A percentile compares a stretch with the other conserved stretches of the same genome.
Evolutionary conservation across 2,329 filamentous ascomycete species (phyloP).

Genomic region (Mycocentrospora acerina): DNA sequence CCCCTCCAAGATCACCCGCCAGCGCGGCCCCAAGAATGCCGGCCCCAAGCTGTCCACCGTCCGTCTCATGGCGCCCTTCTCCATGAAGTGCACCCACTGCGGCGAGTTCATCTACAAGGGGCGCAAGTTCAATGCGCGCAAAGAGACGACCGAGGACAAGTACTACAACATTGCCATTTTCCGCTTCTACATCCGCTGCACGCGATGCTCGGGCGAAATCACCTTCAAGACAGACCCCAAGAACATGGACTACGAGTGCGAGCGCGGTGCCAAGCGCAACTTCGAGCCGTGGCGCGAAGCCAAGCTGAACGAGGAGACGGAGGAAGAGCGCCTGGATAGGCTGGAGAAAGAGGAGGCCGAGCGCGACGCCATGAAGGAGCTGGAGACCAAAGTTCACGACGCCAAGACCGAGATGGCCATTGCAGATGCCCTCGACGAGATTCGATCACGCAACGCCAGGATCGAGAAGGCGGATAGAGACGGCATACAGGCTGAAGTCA

Average conservation of each 20-base stretch:
- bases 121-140: slow-evolving; percentile 92
- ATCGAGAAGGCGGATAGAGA: slow-evolving; percentile 73
- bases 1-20: slow-evolving; percentile 72
- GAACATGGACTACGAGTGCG: slow-evolving; percentile 83
- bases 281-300: slow-evolving; percentile 86
- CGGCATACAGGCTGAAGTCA: slow-evolving; percentile 58
- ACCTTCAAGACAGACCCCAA: slow-evolving; percentile 94
- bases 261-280: slow-evolving; percentile 85
- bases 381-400: slow-evolving; percentile 91
- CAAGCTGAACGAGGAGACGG: slow-evolving; percentile 71
- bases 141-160: slow-evolving; percentile 87
- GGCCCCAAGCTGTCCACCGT: slow-evolving; percentile 85
- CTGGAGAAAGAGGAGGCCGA: slow-evolving; percentile 79
- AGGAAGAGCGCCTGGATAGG: slow-evolving; percentile 82
- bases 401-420: slow-evolving; percentile 95
- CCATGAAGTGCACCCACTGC: slow-evolving; percentile 70
- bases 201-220: slow-evolving; percentile 81
- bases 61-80: slow-evolving; percentile 86
- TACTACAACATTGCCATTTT: slow-evolving; percentile 88
- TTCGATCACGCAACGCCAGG: slow-evolving; percentile 85
- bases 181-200: slow-evolving; percentile 86
- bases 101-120: slow-evolving; percentile 90
- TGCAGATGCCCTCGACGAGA: slow-evolving; percentile 93
- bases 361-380: slow-evolving; percentile 88
- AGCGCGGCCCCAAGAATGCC: slow-evolving; percentile 67